phyloP scores from a whole-genome alignment of 768 basidiomycete genomes.

The Xerocomus spinulosus region DNA sequence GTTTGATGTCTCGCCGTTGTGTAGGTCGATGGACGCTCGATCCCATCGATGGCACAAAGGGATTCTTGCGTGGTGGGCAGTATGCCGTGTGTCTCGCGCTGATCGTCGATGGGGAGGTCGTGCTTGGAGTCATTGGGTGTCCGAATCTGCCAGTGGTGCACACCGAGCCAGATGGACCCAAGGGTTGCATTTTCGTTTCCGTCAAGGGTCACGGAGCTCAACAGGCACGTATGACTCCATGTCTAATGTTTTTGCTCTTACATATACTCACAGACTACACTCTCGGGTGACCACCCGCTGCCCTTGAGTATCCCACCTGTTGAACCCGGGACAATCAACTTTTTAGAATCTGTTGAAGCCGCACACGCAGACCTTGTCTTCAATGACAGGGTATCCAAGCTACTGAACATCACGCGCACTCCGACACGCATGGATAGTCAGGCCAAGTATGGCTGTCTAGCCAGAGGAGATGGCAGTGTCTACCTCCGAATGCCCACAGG shows the following conservation, averaged over 20 bases:
- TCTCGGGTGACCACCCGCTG: constrained; percentile 45
- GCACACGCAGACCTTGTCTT: constrained; percentile 89
- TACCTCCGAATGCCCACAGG: constrained; percentile 80
- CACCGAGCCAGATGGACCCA: constrained; percentile 49
- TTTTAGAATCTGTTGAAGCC: constrained; percentile 91
- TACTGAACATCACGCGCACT: constrained; percentile 59
- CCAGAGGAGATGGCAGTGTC: constrained; percentile 78
- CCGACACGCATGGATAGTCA: constrained; percentile 92
- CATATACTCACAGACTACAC: constrained; percentile 40
- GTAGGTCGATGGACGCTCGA: constrained; percentile 84
- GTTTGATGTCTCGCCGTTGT: background rate
- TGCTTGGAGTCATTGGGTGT: constrained; percentile 86
- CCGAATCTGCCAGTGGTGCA: constrained; percentile 76
- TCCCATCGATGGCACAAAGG: constrained; percentile 92
- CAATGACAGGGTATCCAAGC: constrained; percentile 64
- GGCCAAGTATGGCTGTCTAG: constrained; percentile 88
- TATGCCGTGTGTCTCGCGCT: constrained; percentile 90
- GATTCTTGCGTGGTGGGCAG: constrained; percentile 88
- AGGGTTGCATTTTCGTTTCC: constrained; percentile 82
- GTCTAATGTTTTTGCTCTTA: background rate
- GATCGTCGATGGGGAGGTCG: constrained; percentile 70
- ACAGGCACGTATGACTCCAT: constrained; percentile 41
- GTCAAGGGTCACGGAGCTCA: constrained; percentile 82
- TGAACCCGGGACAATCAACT: constrained; percentile 46
- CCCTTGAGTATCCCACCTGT: constrained; percentile 46